Evolutionary conservation across 768 basidiomycete genomes (phyloP), one percentile per base, ranked within the genome.

Genomic region (Amanita pallidorosea): DNA sequence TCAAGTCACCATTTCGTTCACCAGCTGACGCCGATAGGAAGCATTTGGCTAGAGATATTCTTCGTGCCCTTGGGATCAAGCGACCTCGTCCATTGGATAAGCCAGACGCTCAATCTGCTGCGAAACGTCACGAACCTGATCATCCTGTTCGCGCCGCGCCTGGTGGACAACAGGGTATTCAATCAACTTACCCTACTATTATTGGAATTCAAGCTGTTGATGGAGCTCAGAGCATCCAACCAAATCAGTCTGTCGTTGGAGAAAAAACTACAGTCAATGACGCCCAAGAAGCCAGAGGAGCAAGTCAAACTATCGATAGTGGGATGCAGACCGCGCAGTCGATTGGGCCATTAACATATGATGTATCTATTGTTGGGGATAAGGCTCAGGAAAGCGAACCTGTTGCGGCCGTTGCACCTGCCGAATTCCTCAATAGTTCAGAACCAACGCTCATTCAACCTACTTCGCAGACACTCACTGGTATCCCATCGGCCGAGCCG

Each of bases 11-110:
- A 44, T n/a, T 29, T n/a, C 50, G 50, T 27, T 25, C 20, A n/a
- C 50, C 50, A 15, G 50, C 41, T 3, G 42, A 51, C 22, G 42
- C 42, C 12, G 43, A 51, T 45, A 51, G 34, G 18, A 72, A 63
- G 42, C 69, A 67, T 38, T 67, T 85, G 23, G 81, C 82, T 2
- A 71, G 66, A 40, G 80, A 82, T 60, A 66, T 85, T 41, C 55
- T 85, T 18, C 70, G 69, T 40, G 76, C 79, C 6, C 67, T 84
- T 3, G 73, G 74, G 15, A 17, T 42, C 15, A 40, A 53, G 22
- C 36, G 52, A 47, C 43, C 31, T 44, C 23, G n/a, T 11, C 45
- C 51, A 11, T 23, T 13, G 29, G 42, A 22, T n/a, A 27, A 9
- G 9, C 29, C 45, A 40, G 23, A 13, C 12, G 20, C 31, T 5